A percentile compares a stretch with the other conserved stretches of the same genome.
Conservation (phyloP, 805 yeast species). For the Metschnikowia bowlesiae region DNA sequence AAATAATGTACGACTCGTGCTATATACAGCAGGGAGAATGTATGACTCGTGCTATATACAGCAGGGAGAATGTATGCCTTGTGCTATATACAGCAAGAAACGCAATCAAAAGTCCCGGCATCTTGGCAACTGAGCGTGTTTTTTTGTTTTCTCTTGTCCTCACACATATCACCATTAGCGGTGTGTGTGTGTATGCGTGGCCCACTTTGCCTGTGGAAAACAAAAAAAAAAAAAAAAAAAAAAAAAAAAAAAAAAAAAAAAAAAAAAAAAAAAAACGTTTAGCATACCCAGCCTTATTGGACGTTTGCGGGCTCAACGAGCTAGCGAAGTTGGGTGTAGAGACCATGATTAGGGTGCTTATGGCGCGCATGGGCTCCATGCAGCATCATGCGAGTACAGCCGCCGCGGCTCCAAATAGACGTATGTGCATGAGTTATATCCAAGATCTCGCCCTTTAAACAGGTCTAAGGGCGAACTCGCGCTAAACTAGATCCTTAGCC, state of each 20-base stretch:
- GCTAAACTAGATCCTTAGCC: slow-evolving; percentile 2
- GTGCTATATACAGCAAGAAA: neutral
- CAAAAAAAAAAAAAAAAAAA: too few relatives aligned
- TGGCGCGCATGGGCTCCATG: neutral
- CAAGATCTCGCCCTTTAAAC: neutral
- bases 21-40: neutral
- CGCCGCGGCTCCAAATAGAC: neutral
- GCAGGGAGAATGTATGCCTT: neutral
- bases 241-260: too few relatives aligned
- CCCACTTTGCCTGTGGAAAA: too few relatives aligned
- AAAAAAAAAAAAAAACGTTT: too few relatives aligned
- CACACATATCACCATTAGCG: too few relatives aligned
- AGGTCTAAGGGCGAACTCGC: neutral
- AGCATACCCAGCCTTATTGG: too few relatives aligned
- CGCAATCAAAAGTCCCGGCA: neutral
- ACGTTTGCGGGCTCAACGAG: too few relatives aligned
- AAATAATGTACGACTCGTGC: too few relatives aligned
- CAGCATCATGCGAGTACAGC: neutral
- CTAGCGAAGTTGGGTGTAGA: too few relatives aligned
- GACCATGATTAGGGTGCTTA: neutral
- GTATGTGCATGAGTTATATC: neutral
- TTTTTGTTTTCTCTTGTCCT: neutral
- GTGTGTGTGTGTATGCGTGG: too few relatives aligned
- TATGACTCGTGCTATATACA: neutral
- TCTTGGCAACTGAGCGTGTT: neutral